These are phyloP conservation scores for Cyclotella cryptica DNA, from an alignment of 108 stramenopile species.

Conservation along the genomic window DNA sequence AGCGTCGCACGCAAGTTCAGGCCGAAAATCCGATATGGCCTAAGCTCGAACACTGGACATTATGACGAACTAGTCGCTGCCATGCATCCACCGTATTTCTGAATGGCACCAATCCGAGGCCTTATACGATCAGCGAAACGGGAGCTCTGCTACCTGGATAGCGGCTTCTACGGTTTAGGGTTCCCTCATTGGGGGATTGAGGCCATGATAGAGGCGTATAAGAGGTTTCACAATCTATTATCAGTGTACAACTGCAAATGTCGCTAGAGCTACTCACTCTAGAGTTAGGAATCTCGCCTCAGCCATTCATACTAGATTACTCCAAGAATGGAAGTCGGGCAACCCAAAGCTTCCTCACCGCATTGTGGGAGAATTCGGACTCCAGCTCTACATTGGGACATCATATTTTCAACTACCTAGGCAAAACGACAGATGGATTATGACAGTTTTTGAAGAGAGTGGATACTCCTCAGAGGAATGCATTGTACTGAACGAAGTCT, in stretches of 20 bases:
- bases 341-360: constrained; percentile 6
- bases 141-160: background rate
- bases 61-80: background rate
- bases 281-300: constrained; percentile 10
- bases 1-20: background rate
- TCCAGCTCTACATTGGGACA: too few relatives aligned
- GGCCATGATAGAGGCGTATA: too few relatives aligned
- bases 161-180: constrained; percentile 22
- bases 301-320: background rate
- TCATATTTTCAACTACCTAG: too few relatives aligned
- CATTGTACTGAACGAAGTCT: too few relatives aligned
- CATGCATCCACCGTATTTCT: background rate
- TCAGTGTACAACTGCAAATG: background rate
- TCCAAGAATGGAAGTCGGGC: background rate
- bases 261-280: background rate
- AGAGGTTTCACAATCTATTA: background rate
- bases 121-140: background rate
- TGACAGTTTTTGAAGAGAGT: too few relatives aligned
- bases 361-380: too few relatives aligned
- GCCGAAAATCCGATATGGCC: constrained; percentile 8
- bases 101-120: background rate
- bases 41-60: background rate
- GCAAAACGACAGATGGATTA: too few relatives aligned
- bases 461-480: too few relatives aligned
- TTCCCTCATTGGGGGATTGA: too few relatives aligned